Evolutionary conservation across 768 basidiomycete genomes (phyloP), one percentile per base, ranked within the genome.

Genomic region (Asterophora lycoperdoides): DNA sequence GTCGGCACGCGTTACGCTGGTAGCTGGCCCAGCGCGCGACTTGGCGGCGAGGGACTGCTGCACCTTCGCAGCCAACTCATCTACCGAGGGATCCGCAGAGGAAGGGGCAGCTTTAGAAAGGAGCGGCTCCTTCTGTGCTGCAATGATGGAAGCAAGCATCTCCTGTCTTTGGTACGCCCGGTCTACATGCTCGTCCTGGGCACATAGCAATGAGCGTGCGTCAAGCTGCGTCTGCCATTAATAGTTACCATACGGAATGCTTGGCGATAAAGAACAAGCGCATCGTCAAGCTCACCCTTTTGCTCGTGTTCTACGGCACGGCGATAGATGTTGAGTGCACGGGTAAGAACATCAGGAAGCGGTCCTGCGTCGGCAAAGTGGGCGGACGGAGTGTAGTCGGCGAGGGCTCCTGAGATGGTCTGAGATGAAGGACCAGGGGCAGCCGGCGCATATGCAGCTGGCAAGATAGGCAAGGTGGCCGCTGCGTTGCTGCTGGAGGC

Each of bases 291-390:
- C 51, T 86, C 70, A 33, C 90, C 81, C 37, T 67, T 68, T 60
- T 89, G 86, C 64, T 96, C 93, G 39, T 78, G 72, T 33, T 80
- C 73, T 26, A 92, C 75, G 8, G 93, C 93, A 15, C 68, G 73
- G 23, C 76, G 67, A 63, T 95, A 96, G 10, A 83, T 56, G 8
- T 77, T 76, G 38, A 91, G 68, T 4, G 89, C 89, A 40, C 62
- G 68, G 36, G 63, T 59, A 23, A 80, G 68, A 15, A 37, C 58
- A 8, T 61, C 65, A 29, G 71, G 70, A 44, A 72, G 59, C n/a
- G 59, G 41, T 3, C 23, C 23, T 18, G 43, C 17, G 44, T 58
- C 38, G 42, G 58, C 53, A 14, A 64, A 62, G n/a, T 61, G 50
- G 19, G 59, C 52, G 11, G 67, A 65, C 2, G 57, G 53, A 9